These are phyloP conservation scores for Colletotrichum tabaci DNA, from an alignment of 2,329 filamentous ascomycete species.

Conservation along the genomic window DNA sequence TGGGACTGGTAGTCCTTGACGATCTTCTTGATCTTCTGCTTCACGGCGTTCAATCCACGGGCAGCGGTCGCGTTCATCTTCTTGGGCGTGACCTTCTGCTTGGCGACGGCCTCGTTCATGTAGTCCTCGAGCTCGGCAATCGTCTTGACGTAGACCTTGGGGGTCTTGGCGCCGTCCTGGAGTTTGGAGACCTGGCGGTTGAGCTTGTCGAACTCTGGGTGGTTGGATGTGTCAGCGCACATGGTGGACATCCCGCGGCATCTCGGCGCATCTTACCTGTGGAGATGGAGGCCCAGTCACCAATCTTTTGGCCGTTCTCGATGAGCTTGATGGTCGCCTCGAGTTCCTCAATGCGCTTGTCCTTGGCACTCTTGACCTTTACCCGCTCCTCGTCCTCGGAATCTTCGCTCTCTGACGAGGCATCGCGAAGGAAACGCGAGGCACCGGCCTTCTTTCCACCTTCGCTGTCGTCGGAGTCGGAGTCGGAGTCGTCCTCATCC, in stretches of 20 bases:
- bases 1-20: slow-evolving; percentile 94
- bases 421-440: slow-evolving; percentile 83
- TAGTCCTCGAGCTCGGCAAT: slow-evolving; percentile 94
- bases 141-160: slow-evolving; percentile 93
- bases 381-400: slow-evolving; percentile 89
- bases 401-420: slow-evolving; percentile 81
- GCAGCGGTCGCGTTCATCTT: slow-evolving; percentile 99
- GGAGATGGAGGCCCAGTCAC: slow-evolving; percentile 95
- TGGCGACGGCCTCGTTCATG: slow-evolving; percentile 93
- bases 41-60: slow-evolving; percentile 94
- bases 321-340: slow-evolving; percentile 91
- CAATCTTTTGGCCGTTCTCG: slow-evolving; percentile 97
- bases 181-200: slow-evolving; percentile 89
- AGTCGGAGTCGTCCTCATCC: slow-evolving; percentile 65
- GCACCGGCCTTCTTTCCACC: slow-evolving; percentile 79
- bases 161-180: slow-evolving; percentile 81
- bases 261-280: slow-evolving; percentile 72
- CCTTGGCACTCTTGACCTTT: slow-evolving; percentile 96
- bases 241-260: background rate
- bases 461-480: slow-evolving; percentile 74
- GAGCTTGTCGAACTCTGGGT: slow-evolving; percentile 91
- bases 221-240: slow-evolving; percentile 26
- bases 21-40: slow-evolving; percentile 99
- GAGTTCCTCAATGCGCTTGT: slow-evolving; percentile 95
- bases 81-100: slow-evolving; percentile 96